Base-by-base conservation (phyloP, 345 rosid species). In the Heritiera littoralis region DNA sequence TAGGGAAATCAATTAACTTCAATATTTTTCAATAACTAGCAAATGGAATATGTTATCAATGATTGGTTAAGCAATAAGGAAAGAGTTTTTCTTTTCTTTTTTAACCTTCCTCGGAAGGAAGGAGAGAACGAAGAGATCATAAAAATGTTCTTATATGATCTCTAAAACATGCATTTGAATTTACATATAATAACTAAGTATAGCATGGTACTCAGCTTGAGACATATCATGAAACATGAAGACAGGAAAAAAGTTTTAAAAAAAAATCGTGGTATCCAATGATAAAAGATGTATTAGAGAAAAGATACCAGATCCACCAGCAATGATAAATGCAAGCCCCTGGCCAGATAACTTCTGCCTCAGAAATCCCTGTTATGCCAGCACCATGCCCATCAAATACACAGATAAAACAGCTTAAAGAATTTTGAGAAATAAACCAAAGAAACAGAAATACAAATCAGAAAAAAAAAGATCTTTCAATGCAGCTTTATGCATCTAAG, bases 241-340 rank as follows among this genome's bases (percentile, higher is more conserved):
- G 65, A 7, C 1, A 10, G 9, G 32, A 9, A 67, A 43, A 9
- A 43, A 43, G 45, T 43, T 56, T 1, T 0, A 30, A 30, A 63
- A 12, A 12, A 30, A 0, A 11, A 14, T 30, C 49, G 64, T 6
- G 17, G 6, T 38, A 35, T 73, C 32, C 40, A 5, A 38, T 4
- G 49, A 38, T 9, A 52, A 32, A 52, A 8, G 32, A 54, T n/a
- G 32, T 4, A 35, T n/a, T 17, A 35, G 12, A 35, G 30, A 59
- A 80, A 38, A 72, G 87, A 81, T 94, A 96, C 99, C 98, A 81
- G 99, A 90, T 88, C 99, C 99, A 82, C 99, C 97, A 3, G 92
- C 99, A 51, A 89, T 79, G 81, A 96, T 89, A 80, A 96, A 96
- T 56, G 97, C 98, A 83, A 96, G 97, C 76, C 99, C 99, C 85